Percentiles rank a stretch among this genome's conserved stretches.
Evolutionary conservation across 306 rosid genomes (phyloP).

Genomic region (Lupinus albus): DNA sequence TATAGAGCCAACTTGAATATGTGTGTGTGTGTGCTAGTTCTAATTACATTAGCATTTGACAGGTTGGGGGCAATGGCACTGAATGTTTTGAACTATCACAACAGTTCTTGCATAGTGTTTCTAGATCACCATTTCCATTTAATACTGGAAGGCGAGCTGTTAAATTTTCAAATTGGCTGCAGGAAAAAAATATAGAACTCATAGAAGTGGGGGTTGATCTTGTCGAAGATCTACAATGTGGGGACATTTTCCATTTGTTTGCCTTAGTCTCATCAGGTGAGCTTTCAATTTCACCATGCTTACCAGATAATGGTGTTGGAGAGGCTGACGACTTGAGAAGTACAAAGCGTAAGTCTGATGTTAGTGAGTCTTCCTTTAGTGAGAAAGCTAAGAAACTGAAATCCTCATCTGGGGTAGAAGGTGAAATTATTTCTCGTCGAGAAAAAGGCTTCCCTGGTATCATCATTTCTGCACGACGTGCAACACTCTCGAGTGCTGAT

Average conservation of each 20-base stretch:
- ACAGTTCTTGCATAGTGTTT: constrained; percentile 70
- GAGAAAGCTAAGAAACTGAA: constrained; percentile 65
- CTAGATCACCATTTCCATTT: constrained; percentile 79
- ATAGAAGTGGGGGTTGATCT: constrained; percentile 61
- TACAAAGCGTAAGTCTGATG: constrained; percentile 70
- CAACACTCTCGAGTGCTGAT: constrained; percentile 57
- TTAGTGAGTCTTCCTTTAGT: constrained; percentile 51
- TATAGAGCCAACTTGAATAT: background rate
- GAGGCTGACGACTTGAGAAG: constrained; percentile 83
- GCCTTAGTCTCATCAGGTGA: constrained; percentile 78
- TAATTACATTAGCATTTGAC: constrained; percentile 43
- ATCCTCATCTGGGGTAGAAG: constrained; percentile 63
- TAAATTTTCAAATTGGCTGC: constrained; percentile 67
- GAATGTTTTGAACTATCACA: constrained; percentile 81
- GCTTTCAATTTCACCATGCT: constrained; percentile 65
- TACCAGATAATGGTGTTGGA: constrained; percentile 89
- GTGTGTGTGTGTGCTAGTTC: constrained; percentile 12
- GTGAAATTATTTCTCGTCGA: constrained; percentile 89
- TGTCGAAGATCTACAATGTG: constrained; percentile 75
- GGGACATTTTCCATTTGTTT: constrained; percentile 80
- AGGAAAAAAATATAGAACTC: constrained; percentile 65
- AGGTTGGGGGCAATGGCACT: constrained; percentile 73
- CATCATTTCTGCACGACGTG: constrained; percentile 50
- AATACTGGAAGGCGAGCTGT: constrained; percentile 73
- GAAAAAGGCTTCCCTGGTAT: constrained; percentile 97